Evolutionary conservation across 371 early-diverging fungal species (phyloP).

Genomic region (Mortierella sp.): DNA sequence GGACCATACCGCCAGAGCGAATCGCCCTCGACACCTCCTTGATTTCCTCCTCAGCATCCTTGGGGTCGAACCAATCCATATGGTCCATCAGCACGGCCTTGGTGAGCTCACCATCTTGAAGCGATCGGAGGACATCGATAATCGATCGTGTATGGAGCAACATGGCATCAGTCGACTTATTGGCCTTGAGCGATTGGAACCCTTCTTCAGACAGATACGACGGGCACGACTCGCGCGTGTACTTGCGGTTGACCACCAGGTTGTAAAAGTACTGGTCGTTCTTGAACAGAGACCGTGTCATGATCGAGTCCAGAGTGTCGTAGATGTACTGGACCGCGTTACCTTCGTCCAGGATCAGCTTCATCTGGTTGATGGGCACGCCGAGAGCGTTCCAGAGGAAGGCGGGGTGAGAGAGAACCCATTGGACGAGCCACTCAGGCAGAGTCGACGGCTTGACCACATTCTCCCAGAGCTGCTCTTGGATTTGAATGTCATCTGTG

Average conservation of each 20-base stretch:
- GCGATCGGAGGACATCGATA: slow-evolving; percentile 69
- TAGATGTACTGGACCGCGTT: slow-evolving; percentile 84
- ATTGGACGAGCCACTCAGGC: slow-evolving; percentile 74
- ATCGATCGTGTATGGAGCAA: slow-evolving; percentile 87
- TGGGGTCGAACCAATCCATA: slow-evolving; percentile 87
- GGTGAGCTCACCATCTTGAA: slow-evolving; percentile 77
- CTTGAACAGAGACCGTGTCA: slow-evolving; percentile 71
- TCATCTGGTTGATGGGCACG: slow-evolving; percentile 92
- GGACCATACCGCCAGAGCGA: slow-evolving; percentile 79
- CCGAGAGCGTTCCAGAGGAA: slow-evolving; percentile 92
- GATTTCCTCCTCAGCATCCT: slow-evolving; percentile 78
- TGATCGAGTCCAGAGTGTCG: slow-evolving; percentile 88
- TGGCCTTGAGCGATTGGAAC: slow-evolving; percentile 71
- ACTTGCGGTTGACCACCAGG: slow-evolving; percentile 79
- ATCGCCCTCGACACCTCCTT: slow-evolving; percentile 72
- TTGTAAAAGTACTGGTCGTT: slow-evolving; percentile 90
- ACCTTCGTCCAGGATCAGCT: slow-evolving; percentile 86
- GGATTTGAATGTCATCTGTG: slow-evolving; percentile 72
- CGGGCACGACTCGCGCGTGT: slow-evolving; percentile 77
- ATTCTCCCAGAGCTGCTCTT: slow-evolving; percentile 74
- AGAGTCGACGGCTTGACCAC: slow-evolving; percentile 75
- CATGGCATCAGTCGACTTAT: slow-evolving; percentile 69
- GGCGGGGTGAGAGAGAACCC: slow-evolving; percentile 81
- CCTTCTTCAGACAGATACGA: slow-evolving; percentile 82
- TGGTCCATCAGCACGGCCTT: slow-evolving; percentile 91